Evolutionary conservation across 179 eudicot genomes (phyloP).

Genomic region (Sideroxylon spinosum): DNA sequence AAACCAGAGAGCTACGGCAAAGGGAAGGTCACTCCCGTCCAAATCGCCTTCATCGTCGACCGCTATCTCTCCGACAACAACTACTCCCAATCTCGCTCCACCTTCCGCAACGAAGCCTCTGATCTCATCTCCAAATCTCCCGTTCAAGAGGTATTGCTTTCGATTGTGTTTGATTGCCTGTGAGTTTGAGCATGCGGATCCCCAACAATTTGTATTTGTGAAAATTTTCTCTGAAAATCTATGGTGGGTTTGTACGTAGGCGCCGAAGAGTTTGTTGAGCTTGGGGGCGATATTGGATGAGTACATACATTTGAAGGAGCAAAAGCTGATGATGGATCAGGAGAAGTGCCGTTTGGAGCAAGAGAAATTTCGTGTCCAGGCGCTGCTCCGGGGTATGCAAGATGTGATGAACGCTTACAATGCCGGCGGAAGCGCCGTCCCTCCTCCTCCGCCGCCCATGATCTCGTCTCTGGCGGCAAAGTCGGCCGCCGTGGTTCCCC

Average conservation of each 20-base stretch:
- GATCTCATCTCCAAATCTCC: slow-evolving; percentile 50
- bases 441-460: slow-evolving; percentile 22
- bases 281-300: slow-evolving; percentile 69
- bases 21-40: slow-evolving; percentile 71
- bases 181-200: too few relatives aligned
- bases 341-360: slow-evolving; percentile 50
- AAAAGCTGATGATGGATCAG: slow-evolving; percentile 56
- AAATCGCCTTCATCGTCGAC: slow-evolving; percentile 82
- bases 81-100: slow-evolving; percentile 41
- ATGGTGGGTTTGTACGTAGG: slow-evolving; percentile 30
- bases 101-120: slow-evolving; percentile 66
- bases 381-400: slow-evolving; percentile 69
- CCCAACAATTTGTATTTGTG: neutral
- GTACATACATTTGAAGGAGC: slow-evolving; percentile 71
- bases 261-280: slow-evolving; percentile 57
- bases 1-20: slow-evolving; percentile 42
- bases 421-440: slow-evolving; percentile 20
- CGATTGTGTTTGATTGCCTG: too few relatives aligned
- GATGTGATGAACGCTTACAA: slow-evolving; percentile 65
- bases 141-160: slow-evolving; percentile 54
- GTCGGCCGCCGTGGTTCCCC: slow-evolving; percentile 14
- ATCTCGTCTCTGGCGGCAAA: slow-evolving; percentile 18
- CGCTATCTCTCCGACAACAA: slow-evolving; percentile 73
- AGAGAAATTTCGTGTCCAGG: slow-evolving; percentile 57
- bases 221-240: neutral